Evolutionary conservation across 169 alveolate genomes (phyloP).

Genomic region (Cryptosporidium parvum): DNA sequence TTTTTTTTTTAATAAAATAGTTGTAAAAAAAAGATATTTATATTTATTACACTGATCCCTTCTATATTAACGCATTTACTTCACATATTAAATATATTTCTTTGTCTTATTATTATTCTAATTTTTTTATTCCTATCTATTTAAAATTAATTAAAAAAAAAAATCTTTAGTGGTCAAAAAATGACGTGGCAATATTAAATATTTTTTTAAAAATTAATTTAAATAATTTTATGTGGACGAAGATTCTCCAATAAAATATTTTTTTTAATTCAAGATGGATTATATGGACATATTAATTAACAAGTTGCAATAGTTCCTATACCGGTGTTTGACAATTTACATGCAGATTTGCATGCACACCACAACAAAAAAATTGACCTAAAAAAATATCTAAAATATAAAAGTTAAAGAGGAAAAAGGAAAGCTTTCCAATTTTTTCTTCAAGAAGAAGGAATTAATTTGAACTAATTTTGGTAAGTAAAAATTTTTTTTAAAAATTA

Average conservation of each 20-base stretch:
- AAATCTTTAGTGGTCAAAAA: conserved; percentile 43
- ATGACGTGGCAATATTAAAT: conserved; percentile 47
- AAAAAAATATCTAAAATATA: too few species aligned
- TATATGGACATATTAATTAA: background rate
- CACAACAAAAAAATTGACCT: too few species aligned
- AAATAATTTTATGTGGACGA: conserved; percentile 38
- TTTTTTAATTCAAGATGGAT: background rate
- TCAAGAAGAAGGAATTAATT: background rate
- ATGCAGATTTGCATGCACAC: too few species aligned
- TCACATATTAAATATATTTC: conserved; percentile 1
- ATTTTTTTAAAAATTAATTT: background rate
- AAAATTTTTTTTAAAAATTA: background rate
- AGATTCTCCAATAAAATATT: background rate
- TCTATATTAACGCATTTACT: background rate
- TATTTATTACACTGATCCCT: background rate
- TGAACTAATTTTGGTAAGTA: background rate
- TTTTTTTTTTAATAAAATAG: background rate
- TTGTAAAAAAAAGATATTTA: background rate
- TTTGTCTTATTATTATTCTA: background rate
- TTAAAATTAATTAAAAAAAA: background rate
- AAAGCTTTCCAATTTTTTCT: too few species aligned
- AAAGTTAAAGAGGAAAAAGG: too few species aligned
- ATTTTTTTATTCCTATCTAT: background rate
- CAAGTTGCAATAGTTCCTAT: background rate
- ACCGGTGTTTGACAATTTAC: background rate